Conservation (phyloP, 352 stramenopile genomes). For the Pythium phragmiticola region DNA sequence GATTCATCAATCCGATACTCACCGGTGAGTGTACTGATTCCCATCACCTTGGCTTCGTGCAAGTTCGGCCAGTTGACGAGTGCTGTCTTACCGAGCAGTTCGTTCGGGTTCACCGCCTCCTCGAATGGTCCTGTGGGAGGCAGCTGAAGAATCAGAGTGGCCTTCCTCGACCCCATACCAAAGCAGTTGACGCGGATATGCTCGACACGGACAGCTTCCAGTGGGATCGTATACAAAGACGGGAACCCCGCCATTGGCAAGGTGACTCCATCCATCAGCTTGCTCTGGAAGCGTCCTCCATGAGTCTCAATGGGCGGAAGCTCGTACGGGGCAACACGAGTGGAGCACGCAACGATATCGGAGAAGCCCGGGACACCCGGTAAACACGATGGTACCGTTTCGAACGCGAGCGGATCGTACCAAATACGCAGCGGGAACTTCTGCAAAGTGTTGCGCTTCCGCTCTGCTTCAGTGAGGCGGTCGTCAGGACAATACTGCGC, state of each 20-base stretch:
- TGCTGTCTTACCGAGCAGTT: constrained; percentile 67
- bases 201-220: constrained; percentile 58
- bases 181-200: constrained; percentile 93
- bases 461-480: constrained; percentile 90
- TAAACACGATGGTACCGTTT: constrained; percentile 68
- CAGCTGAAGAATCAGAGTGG: constrained; percentile 70
- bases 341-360: constrained; percentile 67
- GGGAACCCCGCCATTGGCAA: constrained; percentile 78
- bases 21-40: constrained; percentile 60
- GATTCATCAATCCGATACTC: constrained; percentile 51
- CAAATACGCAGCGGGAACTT: constrained; percentile 77
- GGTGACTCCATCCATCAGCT: constrained; percentile 68
- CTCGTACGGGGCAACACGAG: constrained; percentile 52
- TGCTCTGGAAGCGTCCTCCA: constrained; percentile 67
- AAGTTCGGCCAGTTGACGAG: constrained; percentile 99
- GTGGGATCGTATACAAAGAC: constrained; percentile 60
- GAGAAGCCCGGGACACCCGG: constrained; percentile 60
- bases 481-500: constrained; percentile 88
- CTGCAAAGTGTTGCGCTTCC: constrained; percentile 85
- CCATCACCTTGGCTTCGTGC: constrained; percentile 93
- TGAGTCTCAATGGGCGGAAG: constrained; percentile 45
- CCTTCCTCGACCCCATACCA: constrained; percentile 85
- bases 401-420: constrained; percentile 72
- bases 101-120: constrained; percentile 26
- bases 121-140: constrained; percentile 30